Percentiles rank a stretch among this genome's conserved stretches.
Evolutionary conservation across 1,284 basidiomycete genomes (phyloP).

Genomic region (Volvariella surrecta): DNA sequence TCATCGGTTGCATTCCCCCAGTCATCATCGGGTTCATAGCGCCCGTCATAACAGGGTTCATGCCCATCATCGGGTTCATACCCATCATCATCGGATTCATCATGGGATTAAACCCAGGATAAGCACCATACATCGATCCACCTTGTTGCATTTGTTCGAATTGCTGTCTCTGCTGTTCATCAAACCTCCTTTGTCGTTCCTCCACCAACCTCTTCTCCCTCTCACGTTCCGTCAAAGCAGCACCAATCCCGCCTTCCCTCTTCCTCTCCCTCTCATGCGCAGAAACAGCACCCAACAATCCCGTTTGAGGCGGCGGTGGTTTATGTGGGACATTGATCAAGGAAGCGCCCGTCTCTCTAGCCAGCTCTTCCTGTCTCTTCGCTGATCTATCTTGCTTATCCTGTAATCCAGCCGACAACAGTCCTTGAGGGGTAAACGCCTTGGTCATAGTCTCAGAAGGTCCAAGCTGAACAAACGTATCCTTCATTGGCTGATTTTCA

Average conservation of each 20-base stretch:
- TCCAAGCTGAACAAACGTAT: constrained; percentile 82
- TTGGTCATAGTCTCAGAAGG: constrained; percentile 76
- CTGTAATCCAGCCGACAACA: constrained; percentile 90
- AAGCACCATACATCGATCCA: constrained; percentile 59
- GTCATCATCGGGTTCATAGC: constrained; percentile 41
- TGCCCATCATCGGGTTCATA: constrained; percentile 36
- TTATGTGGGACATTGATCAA: constrained; percentile 92
- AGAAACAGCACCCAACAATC: constrained; percentile 91
- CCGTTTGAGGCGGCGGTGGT: constrained; percentile 92
- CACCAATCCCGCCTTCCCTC: constrained; percentile 90
- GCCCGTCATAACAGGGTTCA: constrained; percentile 47
- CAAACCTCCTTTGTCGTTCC: constrained; percentile 86
- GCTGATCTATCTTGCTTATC: constrained; percentile 95
- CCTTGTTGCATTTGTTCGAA: constrained; percentile 79
- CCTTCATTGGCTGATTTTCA: constrained; percentile 18
- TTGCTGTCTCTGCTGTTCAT: constrained; percentile 85
- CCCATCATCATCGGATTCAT: constrained; percentile 43
- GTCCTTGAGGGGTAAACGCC: constrained; percentile 89
- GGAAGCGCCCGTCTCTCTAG: constrained; percentile 82
- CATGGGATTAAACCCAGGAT: constrained; percentile 47
- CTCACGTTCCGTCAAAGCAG: constrained; percentile 90
- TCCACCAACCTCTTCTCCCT: constrained; percentile 85
- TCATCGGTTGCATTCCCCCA: constrained; percentile 42
- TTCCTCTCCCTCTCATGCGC: constrained; percentile 93
- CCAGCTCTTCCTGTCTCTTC: constrained; percentile 89